These are phyloP conservation scores for Cercophora scortea DNA, from an alignment of 495 filamentous ascomycete species.

Conservation along the genomic window DNA sequence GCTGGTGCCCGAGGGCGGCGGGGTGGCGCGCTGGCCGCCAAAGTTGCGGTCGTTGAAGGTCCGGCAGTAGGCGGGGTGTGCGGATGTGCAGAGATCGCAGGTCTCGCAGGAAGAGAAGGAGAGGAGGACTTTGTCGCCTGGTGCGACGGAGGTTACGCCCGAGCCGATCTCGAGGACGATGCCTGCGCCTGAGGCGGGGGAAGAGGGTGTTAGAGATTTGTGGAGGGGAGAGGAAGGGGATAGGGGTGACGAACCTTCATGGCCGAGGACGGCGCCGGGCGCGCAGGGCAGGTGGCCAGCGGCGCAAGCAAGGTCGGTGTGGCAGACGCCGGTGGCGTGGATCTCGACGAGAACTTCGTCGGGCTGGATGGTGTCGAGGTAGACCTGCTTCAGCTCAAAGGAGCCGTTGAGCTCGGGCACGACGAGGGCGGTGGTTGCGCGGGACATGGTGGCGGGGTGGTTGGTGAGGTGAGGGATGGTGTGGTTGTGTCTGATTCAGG, in stretches of 20 bases:
- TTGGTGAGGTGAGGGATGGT: too few relatives aligned
- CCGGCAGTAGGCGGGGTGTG: slow-evolving; percentile 54
- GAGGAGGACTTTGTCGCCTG: slow-evolving; percentile 54
- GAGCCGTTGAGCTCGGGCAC: slow-evolving; percentile 18
- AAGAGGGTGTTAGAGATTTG: background rate
- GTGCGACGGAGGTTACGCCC: slow-evolving; percentile 41
- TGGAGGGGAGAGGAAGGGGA: background rate
- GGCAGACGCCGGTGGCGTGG: slow-evolving; percentile 68
- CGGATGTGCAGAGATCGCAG: slow-evolving; percentile 53
- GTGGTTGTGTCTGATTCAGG: too few relatives aligned
- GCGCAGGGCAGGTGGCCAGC: slow-evolving; percentile 24
- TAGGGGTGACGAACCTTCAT: slow-evolving; percentile 51
- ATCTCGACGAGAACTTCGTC: slow-evolving; percentile 68
- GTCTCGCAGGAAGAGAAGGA: slow-evolving; percentile 33
- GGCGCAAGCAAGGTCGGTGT: slow-evolving; percentile 54
- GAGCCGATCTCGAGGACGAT: slow-evolving; percentile 50
- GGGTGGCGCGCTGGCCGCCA: slow-evolving; percentile 17
- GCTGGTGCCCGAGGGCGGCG: background rate
- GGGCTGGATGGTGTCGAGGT: slow-evolving; percentile 27
- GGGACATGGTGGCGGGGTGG: slow-evolving; percentile 7
- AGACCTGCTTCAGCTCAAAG: slow-evolving; percentile 14
- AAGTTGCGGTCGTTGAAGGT: slow-evolving; percentile 33
- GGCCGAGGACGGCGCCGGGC: slow-evolving; percentile 64
- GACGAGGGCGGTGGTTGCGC: slow-evolving; percentile 21
- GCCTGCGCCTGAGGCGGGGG: slow-evolving; percentile 46